Conservation (phyloP, 2,329 filamentous ascomycete genomes). For the Scedosporium minutisporum region DNA sequence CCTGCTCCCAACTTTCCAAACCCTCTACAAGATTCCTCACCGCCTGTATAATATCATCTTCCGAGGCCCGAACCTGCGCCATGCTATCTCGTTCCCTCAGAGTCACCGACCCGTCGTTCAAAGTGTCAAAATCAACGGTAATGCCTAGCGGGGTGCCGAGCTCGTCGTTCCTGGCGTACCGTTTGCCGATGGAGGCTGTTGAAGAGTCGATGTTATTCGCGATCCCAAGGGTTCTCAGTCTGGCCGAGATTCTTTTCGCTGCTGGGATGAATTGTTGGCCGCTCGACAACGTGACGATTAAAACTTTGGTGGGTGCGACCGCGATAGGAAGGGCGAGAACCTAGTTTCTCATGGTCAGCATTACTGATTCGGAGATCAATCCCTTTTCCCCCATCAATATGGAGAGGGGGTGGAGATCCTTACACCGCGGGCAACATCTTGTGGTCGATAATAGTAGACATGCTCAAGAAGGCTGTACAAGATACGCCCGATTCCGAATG, state of each 20-base stretch:
- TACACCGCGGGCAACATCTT: slow-evolving; percentile 66
- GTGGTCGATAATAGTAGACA: slow-evolving; percentile 78
- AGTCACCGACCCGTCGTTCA: slow-evolving; percentile 72
- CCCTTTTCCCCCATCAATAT: too few relatives aligned
- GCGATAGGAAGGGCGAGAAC: slow-evolving; percentile 35
- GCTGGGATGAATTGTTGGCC: slow-evolving; percentile 65
- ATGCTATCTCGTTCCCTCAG: slow-evolving; percentile 77
- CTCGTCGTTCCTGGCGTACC: slow-evolving; percentile 82
- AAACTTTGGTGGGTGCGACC: slow-evolving; percentile 76
- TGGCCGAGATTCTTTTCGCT: slow-evolving; percentile 54
- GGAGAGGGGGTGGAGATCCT: slow-evolving; percentile 26
- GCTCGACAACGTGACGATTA: slow-evolving; percentile 71
- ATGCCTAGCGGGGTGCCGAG: slow-evolving; percentile 80
- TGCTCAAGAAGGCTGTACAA: slow-evolving; percentile 88
- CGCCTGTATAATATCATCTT: slow-evolving; percentile 50
- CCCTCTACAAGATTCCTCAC: too few relatives aligned
- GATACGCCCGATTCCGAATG: slow-evolving; percentile 86
- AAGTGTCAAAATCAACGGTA: slow-evolving; percentile 82
- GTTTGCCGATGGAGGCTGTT: slow-evolving; percentile 76
- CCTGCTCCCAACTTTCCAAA: too few relatives aligned
- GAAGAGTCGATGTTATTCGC: slow-evolving; percentile 75
- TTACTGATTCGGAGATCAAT: too few relatives aligned
- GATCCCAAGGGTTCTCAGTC: slow-evolving; percentile 60
- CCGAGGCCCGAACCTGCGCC: slow-evolving; percentile 68
- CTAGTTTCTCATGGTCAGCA: slow-evolving; percentile 12